These are phyloP conservation scores for Chamaecyparis obtusa DNA, from an alignment of 75 land plant species.

Conservation along the genomic window DNA sequence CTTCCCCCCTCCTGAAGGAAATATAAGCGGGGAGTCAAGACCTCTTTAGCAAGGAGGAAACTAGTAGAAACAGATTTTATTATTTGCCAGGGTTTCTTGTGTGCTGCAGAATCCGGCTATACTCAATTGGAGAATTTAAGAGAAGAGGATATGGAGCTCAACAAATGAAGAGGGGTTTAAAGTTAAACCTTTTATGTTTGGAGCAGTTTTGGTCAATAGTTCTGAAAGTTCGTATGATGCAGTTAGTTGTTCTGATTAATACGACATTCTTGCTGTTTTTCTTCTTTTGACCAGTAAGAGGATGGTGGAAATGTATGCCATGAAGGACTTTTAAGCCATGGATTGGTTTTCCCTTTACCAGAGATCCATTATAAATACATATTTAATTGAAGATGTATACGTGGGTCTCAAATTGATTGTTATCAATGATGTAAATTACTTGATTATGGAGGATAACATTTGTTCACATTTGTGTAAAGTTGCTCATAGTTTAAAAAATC, in stretches of 20 bases:
- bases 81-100: not conserved
- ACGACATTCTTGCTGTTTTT: not conserved
- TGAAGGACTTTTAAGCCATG: not conserved
- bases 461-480: constrained; percentile 1
- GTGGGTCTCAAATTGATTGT: not conserved
- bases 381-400: not conserved
- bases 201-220: constrained; percentile 5
- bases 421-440: constrained; percentile 4
- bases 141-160: not conserved
- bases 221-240: not conserved
- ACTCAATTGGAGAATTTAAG: not conserved
- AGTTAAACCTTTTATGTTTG: not conserved
- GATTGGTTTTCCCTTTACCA: not conserved
- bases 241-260: not conserved
- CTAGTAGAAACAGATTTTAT: not conserved
- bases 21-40: not conserved
- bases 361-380: not conserved
- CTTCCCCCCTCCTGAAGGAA: not conserved
- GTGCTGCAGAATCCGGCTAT: not conserved
- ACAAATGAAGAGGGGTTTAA: not conserved
- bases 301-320: not conserved
- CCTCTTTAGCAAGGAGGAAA: constrained; percentile 1
- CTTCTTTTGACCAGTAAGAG: not conserved
- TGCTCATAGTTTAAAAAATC: not conserved
- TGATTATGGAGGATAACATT: not conserved